phyloP scores from a whole-genome alignment of 208 protist genomes.

The Trypanosoma congolense region DNA sequence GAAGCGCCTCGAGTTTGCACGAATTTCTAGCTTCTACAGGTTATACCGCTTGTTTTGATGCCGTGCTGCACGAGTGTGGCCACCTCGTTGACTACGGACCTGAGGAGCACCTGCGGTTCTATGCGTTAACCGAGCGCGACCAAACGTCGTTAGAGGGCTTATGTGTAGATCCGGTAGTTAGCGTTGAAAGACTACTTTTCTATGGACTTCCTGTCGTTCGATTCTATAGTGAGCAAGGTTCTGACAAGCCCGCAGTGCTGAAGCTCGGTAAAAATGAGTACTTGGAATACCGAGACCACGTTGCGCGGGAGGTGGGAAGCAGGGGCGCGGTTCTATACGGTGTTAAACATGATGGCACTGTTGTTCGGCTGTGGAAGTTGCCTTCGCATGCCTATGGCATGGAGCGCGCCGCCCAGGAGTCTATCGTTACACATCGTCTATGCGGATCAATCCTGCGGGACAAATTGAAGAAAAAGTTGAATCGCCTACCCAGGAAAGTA shows the following conservation, averaged over 20 bases:
- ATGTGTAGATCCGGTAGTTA: constrained; percentile 38
- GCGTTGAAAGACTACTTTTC: constrained; percentile 31
- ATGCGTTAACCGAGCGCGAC: constrained; percentile 49
- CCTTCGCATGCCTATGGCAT: constrained; percentile 44
- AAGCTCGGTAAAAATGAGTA: constrained; percentile 37
- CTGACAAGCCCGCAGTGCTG: constrained; percentile 12
- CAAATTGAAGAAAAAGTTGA: constrained; percentile 57
- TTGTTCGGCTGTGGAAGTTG: constrained; percentile 77
- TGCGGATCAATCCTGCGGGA: constrained; percentile 31
- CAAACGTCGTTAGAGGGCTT: constrained; percentile 33
- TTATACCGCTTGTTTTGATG: constrained; percentile 65
- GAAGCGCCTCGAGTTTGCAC: constrained; percentile 30
- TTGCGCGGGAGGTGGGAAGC: constrained; percentile 38
- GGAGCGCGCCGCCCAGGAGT: constrained; percentile 69
- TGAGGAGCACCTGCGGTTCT: constrained; percentile 47
- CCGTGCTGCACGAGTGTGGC: constrained; percentile 49
- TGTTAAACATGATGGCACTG: constrained; percentile 23
- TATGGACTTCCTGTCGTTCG: constrained; percentile 36
- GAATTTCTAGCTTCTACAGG: constrained; percentile 19
- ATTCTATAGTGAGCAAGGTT: neutral
- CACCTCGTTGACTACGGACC: constrained; percentile 43
- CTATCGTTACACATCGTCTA: constrained; percentile 62
- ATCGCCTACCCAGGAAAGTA: constrained; percentile 35
- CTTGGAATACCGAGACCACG: constrained; percentile 24
- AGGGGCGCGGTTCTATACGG: constrained; percentile 78